Evolutionary conservation across 1,139 yeast species (phyloP).

Genomic region (Yamadazyma kanchanaburiensis): DNA sequence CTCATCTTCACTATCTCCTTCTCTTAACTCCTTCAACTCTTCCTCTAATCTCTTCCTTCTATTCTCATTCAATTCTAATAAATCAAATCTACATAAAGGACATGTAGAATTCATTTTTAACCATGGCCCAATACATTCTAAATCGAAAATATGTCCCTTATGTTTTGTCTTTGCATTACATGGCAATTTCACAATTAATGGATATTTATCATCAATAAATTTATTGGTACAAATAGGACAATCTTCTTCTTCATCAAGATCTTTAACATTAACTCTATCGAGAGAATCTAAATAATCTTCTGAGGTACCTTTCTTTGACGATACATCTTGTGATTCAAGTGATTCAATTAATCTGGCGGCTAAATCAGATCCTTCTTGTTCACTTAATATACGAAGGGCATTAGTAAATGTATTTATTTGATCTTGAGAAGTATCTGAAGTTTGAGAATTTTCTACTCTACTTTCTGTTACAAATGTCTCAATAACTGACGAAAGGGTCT

Average conservation of each 20-base stretch:
- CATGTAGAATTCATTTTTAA: slow-evolving; percentile 75
- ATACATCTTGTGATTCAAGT: slow-evolving; percentile 14
- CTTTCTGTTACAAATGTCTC: slow-evolving; percentile 32
- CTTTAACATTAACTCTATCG: slow-evolving; percentile 60
- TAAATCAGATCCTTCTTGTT: slow-evolving; percentile 30
- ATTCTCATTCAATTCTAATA: slow-evolving; percentile 39
- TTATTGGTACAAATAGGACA: slow-evolving; percentile 85
- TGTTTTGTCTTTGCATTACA: slow-evolving; percentile 42
- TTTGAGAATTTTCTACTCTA: no score
- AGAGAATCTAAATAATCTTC: slow-evolving; percentile 71
- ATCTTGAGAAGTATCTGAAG: background rate
- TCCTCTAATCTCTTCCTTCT: slow-evolving; percentile 41
- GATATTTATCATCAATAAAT: slow-evolving; percentile 71
- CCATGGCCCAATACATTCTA: slow-evolving; percentile 94
- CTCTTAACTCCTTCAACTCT: slow-evolving; percentile 39
- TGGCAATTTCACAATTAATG: slow-evolving; percentile 77
- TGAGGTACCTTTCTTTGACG: slow-evolving; percentile 50
- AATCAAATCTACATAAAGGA: slow-evolving; percentile 81
- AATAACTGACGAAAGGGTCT: slow-evolving; percentile 32
- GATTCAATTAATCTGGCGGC: slow-evolving; percentile 26
- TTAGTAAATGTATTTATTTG: slow-evolving; percentile 20
- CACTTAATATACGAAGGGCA: slow-evolving; percentile 30
- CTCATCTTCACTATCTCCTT: slow-evolving; percentile 65
- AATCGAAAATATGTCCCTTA: slow-evolving; percentile 68
- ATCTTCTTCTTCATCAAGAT: slow-evolving; percentile 49